Evolutionary conservation across 768 basidiomycete genomes (phyloP).

Genomic region (Trametes elegans): DNA sequence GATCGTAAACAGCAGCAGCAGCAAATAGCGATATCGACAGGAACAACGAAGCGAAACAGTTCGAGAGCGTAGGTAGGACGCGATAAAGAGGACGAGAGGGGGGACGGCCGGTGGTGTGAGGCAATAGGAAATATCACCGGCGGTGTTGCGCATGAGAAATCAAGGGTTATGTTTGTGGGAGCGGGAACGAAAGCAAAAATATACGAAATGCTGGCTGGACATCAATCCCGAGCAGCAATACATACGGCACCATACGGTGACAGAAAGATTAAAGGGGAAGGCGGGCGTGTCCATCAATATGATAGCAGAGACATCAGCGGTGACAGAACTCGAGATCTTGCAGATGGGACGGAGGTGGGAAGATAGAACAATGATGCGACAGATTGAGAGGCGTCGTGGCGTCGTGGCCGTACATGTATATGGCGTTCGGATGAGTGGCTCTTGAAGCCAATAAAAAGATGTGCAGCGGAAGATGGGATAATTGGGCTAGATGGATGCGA

Average conservation of each 20-base stretch:
- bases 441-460: constrained; percentile 18
- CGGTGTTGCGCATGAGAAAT: not conserved
- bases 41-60: constrained; percentile 5
- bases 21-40: constrained; percentile 14
- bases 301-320: constrained; percentile 13
- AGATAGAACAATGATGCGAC: constrained; percentile 13
- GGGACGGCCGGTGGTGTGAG: not conserved
- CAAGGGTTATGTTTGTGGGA: not conserved
- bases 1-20: constrained; percentile 15
- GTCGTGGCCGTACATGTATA: constrained; percentile 13
- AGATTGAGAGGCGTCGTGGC: constrained; percentile 7
- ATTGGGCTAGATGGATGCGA: constrained; percentile 11
- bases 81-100: not conserved
- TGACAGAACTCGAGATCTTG: constrained; percentile 3
- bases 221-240: constrained; percentile 10
- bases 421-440: constrained; percentile 3
- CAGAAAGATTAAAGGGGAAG: constrained; percentile 5
- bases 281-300: constrained; percentile 17
- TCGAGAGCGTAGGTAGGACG: constrained; percentile 11
- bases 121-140: not conserved
- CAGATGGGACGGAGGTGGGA: constrained; percentile 13
- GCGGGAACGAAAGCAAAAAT: not conserved
- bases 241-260: constrained; percentile 11
- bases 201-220: constrained; percentile 8
- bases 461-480: not conserved